Conservation (phyloP, 495 filamentous ascomycete genomes). For the Tuber borchii region DNA sequence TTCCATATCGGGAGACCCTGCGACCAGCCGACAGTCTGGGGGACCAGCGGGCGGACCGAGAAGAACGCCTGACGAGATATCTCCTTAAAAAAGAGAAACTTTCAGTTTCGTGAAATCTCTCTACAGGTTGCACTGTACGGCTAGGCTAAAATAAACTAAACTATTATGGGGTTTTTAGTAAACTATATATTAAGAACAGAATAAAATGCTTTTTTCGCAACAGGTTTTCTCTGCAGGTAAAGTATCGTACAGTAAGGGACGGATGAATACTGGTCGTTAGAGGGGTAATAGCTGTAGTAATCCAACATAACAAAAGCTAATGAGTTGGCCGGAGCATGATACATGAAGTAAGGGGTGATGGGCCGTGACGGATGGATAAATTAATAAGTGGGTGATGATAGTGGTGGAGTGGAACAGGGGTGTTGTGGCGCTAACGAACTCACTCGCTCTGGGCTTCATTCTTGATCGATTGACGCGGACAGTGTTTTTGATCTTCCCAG, state of each 20-base stretch:
- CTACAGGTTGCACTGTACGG: not conserved
- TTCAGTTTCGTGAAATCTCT: not conserved
- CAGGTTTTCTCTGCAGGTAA: not conserved
- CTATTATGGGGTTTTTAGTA: not conserved
- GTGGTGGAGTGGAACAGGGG: not conserved
- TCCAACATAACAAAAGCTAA: not conserved
- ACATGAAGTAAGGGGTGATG: constrained; percentile 1
- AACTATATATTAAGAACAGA: not conserved
- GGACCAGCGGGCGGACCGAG: not conserved
- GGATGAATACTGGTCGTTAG: not conserved
- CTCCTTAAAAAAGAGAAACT: not conserved
- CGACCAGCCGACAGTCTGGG: not conserved
- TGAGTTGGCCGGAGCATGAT: not conserved
- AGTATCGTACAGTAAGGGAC: not conserved
- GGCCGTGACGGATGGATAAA: not conserved
- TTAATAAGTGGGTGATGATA: not conserved
- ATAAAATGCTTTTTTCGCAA: not conserved
- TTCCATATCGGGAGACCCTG: not conserved
- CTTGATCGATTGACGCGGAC: not conserved
- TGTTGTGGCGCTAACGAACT: not conserved
- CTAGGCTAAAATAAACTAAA: not conserved
- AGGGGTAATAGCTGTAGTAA: not conserved
- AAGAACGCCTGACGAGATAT: not conserved
- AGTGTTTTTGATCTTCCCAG: not conserved
- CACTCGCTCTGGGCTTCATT: not conserved